Base-by-base conservation (phyloP, 305 asterid genomes). In the Fraxinus nigra region DNA sequence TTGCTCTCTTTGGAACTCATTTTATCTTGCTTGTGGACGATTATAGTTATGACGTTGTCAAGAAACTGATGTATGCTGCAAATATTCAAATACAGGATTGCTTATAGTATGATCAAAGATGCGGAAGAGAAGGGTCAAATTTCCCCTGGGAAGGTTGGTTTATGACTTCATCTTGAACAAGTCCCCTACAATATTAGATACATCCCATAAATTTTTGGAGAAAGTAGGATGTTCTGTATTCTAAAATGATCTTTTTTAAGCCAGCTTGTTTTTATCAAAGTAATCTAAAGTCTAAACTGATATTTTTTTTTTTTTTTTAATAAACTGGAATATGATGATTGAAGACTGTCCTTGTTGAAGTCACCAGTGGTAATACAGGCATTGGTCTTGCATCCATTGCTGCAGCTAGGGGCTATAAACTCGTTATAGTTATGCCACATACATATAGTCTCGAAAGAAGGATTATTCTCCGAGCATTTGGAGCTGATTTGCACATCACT, bases 61-160 rank as follows among this genome's bases (percentile, higher is more conserved):
- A 51, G 26, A 24, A 1, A 24, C 26, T 24, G 26, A 24, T 24
- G 20, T 0, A 33, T 78, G 56, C 18, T 51, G 63, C 63, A 51
- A 51, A 51, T 72, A 9, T 72, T 72, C 22, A 48, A 8, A 8
- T 82, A 79, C 76, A 88, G 91, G 90, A 86, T 88, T 33, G 91
- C 82, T 8, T 81, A 73, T 67, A 85, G 89, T 70, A 85, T 88
- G 91, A 88, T 86, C 70, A 83, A 85, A 79, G 90, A 88, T 74
- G 91, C 91, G 67, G 91, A 88, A 83, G 91, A 88, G 46, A 86
- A 86, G 73, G 90, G 87, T 35, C 77, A 86, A 35, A 88, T 88
- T 77, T 76, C 81, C 65, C 91, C 89, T 77, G 91, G 87, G 40
- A 85, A 88, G 88, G 91, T 88, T 35, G 33, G 33, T 30, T 30